phyloP scores from a whole-genome alignment of 2,329 filamentous ascomycete species.

The Cryphonectria nitschkei region DNA sequence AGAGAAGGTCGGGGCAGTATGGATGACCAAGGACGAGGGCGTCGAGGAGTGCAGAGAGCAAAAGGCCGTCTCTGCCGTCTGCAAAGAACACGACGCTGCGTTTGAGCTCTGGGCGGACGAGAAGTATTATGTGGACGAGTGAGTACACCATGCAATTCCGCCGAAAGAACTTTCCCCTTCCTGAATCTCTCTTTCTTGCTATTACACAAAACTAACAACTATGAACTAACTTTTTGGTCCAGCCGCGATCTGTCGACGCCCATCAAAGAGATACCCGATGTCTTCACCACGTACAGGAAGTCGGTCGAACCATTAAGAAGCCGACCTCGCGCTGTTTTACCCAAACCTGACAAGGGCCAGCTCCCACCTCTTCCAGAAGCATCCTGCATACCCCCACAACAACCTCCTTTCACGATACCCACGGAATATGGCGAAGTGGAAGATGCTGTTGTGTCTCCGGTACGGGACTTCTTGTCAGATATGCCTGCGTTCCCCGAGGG shows the following conservation, averaged over 20 bases:
- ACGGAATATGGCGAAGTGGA: constrained; percentile 56
- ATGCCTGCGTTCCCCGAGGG: constrained; percentile 57
- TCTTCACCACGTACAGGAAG: constrained; percentile 78
- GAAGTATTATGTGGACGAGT: constrained; percentile 83
- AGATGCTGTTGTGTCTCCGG: constrained; percentile 58
- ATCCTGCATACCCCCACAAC: constrained; percentile 59
- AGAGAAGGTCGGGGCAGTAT: constrained; percentile 63
- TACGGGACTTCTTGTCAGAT: constrained; percentile 55
- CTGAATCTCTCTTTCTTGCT: too few relatives aligned
- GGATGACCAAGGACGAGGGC: constrained; percentile 74
- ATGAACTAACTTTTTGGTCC: constrained; percentile 15
- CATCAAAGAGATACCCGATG: constrained; percentile 67
- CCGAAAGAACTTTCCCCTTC: too few relatives aligned
- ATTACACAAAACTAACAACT: too few relatives aligned
- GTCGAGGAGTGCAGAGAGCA: constrained; percentile 72
- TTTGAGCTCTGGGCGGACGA: constrained; percentile 74
- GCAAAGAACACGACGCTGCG: constrained; percentile 55
- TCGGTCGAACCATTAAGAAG: constrained; percentile 71
- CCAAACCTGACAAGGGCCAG: constrained; percentile 51
- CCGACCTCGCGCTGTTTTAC: constrained; percentile 61
- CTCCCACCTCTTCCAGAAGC: constrained; percentile 62
- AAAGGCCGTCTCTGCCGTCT: constrained; percentile 54
- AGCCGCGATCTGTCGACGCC: constrained; percentile 65
- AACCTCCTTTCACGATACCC: constrained; percentile 66
- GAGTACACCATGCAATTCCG: constrained; percentile 41